These are phyloP conservation scores for Trifolium dubium DNA, from an alignment of 306 rosid species.

Conservation along the genomic window DNA sequence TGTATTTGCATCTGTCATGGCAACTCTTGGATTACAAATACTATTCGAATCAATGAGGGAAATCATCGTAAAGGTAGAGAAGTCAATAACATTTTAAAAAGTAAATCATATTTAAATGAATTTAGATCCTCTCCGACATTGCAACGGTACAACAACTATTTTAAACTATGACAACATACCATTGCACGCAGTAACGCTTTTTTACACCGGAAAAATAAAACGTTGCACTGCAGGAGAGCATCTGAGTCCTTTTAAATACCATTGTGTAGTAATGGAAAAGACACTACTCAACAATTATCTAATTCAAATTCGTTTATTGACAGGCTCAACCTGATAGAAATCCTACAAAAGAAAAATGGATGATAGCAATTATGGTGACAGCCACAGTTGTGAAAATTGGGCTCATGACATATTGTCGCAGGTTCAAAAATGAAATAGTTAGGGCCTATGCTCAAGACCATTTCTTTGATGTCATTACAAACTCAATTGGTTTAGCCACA, in stretches of 20 bases:
- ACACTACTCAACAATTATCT: background rate
- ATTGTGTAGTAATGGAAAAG: background rate
- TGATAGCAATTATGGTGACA: conserved; percentile 84
- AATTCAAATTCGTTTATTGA: conserved; percentile 18
- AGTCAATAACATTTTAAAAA: background rate
- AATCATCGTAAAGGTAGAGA: conserved; percentile 63
- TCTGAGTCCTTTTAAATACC: background rate
- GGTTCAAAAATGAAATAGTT: conserved; percentile 83
- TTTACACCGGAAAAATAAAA: background rate
- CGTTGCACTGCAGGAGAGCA: background rate
- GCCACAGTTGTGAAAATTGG: conserved; percentile 63
- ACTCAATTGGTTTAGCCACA: conserved; percentile 72
- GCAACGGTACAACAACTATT: background rate
- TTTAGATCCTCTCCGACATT: background rate
- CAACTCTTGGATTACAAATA: conserved; percentile 91
- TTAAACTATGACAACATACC: background rate
- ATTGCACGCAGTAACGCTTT: no score
- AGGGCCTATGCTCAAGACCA: conserved; percentile 92
- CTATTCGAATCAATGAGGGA: conserved; percentile 78
- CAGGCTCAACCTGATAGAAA: conserved; percentile 76
- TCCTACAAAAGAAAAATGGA: conserved; percentile 76
- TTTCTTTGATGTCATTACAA: conserved; percentile 88
- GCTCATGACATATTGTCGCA: conserved; percentile 74
- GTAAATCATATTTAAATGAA: background rate
- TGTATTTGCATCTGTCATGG: conserved; percentile 91